Evolutionary conservation across 768 basidiomycete species (phyloP).

Genomic region (Lentinula detonsa): DNA sequence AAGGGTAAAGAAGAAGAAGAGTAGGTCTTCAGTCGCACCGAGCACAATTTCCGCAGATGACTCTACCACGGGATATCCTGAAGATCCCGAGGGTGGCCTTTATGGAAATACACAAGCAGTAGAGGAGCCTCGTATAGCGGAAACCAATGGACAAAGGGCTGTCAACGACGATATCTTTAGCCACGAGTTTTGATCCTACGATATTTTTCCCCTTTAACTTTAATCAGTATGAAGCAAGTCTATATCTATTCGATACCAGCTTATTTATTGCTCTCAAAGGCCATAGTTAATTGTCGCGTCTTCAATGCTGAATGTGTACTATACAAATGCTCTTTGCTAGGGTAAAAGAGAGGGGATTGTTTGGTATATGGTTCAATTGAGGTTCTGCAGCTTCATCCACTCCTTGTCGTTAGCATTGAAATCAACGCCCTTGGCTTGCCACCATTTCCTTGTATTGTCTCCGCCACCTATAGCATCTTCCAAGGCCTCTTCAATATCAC

Average conservation of each 20-base stretch:
- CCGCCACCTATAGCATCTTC: slow-evolving; percentile 86
- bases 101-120: slow-evolving; percentile 37
- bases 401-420: slow-evolving; percentile 81
- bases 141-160: slow-evolving; percentile 14
- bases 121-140: background rate
- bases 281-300: slow-evolving; percentile 79
- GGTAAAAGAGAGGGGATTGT: slow-evolving; percentile 19
- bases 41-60: slow-evolving; percentile 30
- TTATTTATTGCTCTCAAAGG: slow-evolving; percentile 70
- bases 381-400: slow-evolving; percentile 78
- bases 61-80: slow-evolving; percentile 51
- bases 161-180: slow-evolving; percentile 49
- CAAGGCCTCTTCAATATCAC: slow-evolving; percentile 87
- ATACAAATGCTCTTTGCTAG: slow-evolving; percentile 65
- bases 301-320: slow-evolving; percentile 92
- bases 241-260: background rate
- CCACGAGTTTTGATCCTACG: slow-evolving; percentile 54
- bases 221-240: background rate
- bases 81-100: slow-evolving; percentile 66
- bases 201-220: background rate
- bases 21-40: slow-evolving; percentile 33
- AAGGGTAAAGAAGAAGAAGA: slow-evolving; percentile 65
- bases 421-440: slow-evolving; percentile 75
- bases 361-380: slow-evolving; percentile 41
- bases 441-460: slow-evolving; percentile 71